Conservation (phyloP, 2,329 filamentous ascomycete genomes). For the Diaporthe longicolla region DNA sequence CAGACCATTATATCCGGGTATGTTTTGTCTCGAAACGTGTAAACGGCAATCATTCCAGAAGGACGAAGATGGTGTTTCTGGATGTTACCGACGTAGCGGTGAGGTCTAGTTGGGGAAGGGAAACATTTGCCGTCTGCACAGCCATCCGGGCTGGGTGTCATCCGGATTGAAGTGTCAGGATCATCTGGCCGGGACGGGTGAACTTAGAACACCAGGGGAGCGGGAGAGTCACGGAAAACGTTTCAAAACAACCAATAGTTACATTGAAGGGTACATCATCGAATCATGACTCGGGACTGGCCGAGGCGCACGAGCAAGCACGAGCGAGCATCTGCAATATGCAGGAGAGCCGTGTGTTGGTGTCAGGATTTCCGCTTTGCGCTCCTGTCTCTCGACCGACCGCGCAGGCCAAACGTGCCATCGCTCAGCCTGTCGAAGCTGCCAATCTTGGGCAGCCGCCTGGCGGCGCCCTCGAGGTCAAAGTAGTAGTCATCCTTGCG, state of each 20-base stretch:
- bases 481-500: constrained; percentile 3
- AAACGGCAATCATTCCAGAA: not conserved
- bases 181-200: not conserved
- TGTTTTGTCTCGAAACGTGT: not conserved
- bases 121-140: constrained; percentile 22
- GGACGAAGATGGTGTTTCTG: not conserved
- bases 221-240: constrained; percentile 21
- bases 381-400: constrained; percentile 27
- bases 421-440: constrained; percentile 39
- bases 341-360: not conserved
- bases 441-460: constrained; percentile 11
- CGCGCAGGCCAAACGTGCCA: constrained; percentile 35
- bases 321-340: not conserved
- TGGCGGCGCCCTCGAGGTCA: not conserved
- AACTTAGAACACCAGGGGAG: constrained; percentile 9
- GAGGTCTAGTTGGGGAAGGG: not conserved
- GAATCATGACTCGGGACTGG: constrained; percentile 26
- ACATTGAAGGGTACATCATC: constrained; percentile 31
- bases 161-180: not conserved
- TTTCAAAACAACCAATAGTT: constrained; percentile 33
- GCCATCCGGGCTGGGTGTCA: constrained; percentile 17
- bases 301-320: not conserved
- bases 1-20: not conserved
- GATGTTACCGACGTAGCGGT: not conserved
- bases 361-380: constrained; percentile 19